Evolutionary conservation across 805 yeast species (phyloP), one percentile per base, ranked within the genome.

Genomic region (Zygotorulaspora florentina): DNA sequence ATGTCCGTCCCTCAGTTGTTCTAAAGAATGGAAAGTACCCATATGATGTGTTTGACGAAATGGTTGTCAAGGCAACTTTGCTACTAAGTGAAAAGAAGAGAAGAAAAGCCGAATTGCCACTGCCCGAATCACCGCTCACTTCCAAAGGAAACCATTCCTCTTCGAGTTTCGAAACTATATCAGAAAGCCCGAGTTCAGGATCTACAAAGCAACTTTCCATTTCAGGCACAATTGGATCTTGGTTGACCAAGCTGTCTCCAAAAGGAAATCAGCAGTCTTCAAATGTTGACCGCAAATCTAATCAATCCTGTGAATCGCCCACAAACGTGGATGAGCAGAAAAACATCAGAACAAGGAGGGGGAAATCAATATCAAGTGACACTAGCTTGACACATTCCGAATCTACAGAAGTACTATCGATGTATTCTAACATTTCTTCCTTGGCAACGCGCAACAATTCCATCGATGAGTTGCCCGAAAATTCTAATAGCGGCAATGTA

Each of bases 41-140:
- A 2, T 59, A 56, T 42, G 65, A 61, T 40, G 50, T 58, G 2
- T 45, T 55, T 23, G 65, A 61, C 43, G 61, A 54, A 35, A 47
- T 57, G 53, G 57, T 54, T 23, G 35, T 42, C 1, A 54, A 56
- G 39, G 55, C 56, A 1, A 50, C 55, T 5, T 37, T 48, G 13
- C 26, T 48, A 13, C 39, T 51, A 20, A 56, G 57, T 8, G 48
- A 46, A 36, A 47, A 49, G 35, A 52, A 45, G 43, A 48, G 50
- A 17, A 51, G 38, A 34, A 48, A 42, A 17, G 35, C 40, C 8
- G 42, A 38, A 13, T 29, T 47, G 8, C 49, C 49, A 13, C 29
- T 46, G 31, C 50, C 53, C 35, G 12, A 31, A 45, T 8, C 28
- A 39, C 15, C 27, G 40, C 11, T n/a, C 39, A n/a, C 35, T 40